Conservation (phyloP, 2,329 filamentous ascomycete species). For the Huntiella omanensis region DNA sequence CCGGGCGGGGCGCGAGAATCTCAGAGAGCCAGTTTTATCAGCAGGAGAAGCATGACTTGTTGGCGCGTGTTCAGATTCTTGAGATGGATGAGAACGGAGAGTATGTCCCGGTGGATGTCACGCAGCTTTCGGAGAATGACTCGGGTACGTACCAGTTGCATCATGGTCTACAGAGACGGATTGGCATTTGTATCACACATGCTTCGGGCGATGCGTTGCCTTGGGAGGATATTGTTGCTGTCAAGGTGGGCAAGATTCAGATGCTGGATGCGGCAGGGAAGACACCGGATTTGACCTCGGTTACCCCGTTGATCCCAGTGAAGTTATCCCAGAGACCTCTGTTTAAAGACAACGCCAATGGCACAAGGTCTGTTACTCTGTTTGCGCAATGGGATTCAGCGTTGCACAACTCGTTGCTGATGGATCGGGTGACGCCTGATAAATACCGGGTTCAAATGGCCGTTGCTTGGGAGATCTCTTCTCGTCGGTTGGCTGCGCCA, state of each 20-base stretch:
- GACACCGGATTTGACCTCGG: conserved; percentile 56
- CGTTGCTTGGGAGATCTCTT: conserved; percentile 69
- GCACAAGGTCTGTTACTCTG: conserved; percentile 69
- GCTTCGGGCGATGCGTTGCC: conserved; percentile 74
- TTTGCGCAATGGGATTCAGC: conserved; percentile 96
- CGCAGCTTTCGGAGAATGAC: conserved; percentile 69
- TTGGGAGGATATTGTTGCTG: conserved; percentile 64
- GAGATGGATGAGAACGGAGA: conserved; percentile 83
- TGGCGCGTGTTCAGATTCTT: conserved; percentile 71
- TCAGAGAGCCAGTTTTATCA: conserved; percentile 84
- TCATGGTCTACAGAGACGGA: conserved; percentile 76
- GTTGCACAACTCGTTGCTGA: conserved; percentile 71
- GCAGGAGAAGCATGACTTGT: conserved; percentile 84
- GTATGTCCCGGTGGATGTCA: conserved; percentile 81
- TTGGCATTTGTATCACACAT: conserved; percentile 77
- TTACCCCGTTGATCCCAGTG: conserved; percentile 47
- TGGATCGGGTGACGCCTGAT: conserved; percentile 87
- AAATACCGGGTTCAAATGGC: conserved; percentile 82
- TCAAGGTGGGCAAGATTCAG: conserved; percentile 65
- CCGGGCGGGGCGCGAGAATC: conserved; percentile 40
- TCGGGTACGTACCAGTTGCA: conserved; percentile 86
- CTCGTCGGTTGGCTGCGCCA: conserved; percentile 65
- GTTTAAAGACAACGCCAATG: conserved; percentile 73
- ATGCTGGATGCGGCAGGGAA: conserved; percentile 74
- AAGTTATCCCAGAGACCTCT: conserved; percentile 61